phyloP scores from a whole-genome alignment of 169 alveolate genomes.

The Eimeria praecox region DNA sequence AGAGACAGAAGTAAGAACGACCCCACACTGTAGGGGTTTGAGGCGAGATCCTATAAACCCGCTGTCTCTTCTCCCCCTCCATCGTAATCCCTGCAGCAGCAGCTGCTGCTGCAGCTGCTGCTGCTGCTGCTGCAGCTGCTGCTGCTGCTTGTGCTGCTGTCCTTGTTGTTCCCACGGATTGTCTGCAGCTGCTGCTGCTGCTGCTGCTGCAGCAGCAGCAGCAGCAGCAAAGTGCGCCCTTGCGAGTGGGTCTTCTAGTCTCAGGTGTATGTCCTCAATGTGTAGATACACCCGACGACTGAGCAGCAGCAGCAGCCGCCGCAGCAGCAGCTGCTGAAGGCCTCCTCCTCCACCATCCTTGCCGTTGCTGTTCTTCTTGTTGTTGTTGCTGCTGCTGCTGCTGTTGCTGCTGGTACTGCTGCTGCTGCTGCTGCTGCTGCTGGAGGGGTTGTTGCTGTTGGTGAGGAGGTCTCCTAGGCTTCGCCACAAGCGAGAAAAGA shows the following conservation, averaged over 20 bases:
- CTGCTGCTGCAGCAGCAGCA: constrained; percentile 28
- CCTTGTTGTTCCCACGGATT: background rate
- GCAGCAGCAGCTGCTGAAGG: constrained; percentile 31
- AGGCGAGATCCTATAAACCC: no score
- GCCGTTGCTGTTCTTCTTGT: background rate
- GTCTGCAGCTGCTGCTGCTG: background rate
- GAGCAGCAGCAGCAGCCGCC: constrained; percentile 39
- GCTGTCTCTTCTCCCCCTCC: background rate
- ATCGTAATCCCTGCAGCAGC: background rate
- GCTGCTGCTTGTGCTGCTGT: background rate
- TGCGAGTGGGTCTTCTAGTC: constrained; percentile 40
- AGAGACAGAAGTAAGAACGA: no score
- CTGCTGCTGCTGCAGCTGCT: constrained; percentile 3
- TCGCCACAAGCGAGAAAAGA: constrained; percentile 6
- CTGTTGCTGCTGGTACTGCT: background rate
- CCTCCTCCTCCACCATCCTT: background rate
- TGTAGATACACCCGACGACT: background rate
- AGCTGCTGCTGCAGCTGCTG: constrained; percentile 7
- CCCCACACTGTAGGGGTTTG: no score
- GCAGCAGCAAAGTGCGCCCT: constrained; percentile 35
- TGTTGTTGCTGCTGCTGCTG: constrained; percentile 24
- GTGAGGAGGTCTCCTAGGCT: background rate
- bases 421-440: constrained; percentile 68
- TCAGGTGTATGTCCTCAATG: constrained; percentile 18
- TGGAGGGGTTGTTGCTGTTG: background rate